A percentile compares a stretch with the other conserved stretches of the same genome.
These are phyloP conservation scores for Filobasidium floriforme DNA, from an alignment of 768 basidiomycete genomes.

Conservation along the genomic window DNA sequence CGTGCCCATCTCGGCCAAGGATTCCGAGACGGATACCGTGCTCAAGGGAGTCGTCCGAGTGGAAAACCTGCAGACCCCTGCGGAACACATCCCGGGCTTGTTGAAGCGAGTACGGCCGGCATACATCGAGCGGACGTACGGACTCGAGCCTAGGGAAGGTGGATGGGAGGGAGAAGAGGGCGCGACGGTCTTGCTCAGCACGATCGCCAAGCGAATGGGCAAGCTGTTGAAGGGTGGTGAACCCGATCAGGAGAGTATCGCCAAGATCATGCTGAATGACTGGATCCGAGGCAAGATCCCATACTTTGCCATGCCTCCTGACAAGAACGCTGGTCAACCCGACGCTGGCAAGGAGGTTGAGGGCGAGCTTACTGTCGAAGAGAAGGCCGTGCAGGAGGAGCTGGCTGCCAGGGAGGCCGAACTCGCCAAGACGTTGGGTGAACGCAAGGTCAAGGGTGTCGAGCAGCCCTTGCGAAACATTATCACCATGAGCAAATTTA, in stretches of 20 bases:
- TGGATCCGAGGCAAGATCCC: constrained; percentile 97
- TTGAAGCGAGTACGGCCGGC: constrained; percentile 87
- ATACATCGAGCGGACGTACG: constrained; percentile 64
- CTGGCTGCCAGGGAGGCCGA: constrained; percentile 7
- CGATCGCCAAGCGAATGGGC: constrained; percentile 82
- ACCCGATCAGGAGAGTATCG: constrained; percentile 81
- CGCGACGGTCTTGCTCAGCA: constrained; percentile 71
- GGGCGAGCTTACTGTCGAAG: not conserved
- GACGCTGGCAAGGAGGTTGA: constrained; percentile 17
- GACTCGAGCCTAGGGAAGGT: constrained; percentile 40
- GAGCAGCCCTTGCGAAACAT: constrained; percentile 80
- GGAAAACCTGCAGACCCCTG: constrained; percentile 84
- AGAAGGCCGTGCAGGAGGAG: constrained; percentile 4
- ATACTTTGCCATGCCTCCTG: constrained; percentile 88
- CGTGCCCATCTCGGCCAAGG: constrained; percentile 85
- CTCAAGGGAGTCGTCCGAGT: constrained; percentile 95
- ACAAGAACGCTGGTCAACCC: constrained; percentile 44
- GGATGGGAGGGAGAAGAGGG: constrained; percentile 50
- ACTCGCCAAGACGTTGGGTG: constrained; percentile 33
- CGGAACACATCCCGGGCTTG: constrained; percentile 80
- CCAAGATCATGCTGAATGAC: constrained; percentile 89
- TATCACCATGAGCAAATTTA: constrained; percentile 78
- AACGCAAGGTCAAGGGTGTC: constrained; percentile 53
- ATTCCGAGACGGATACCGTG: constrained; percentile 81
- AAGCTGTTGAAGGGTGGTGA: constrained; percentile 89